These are phyloP conservation scores for Phellinidium pouzarii DNA, from an alignment of 1,284 basidiomycete species.

Conservation along the genomic window DNA sequence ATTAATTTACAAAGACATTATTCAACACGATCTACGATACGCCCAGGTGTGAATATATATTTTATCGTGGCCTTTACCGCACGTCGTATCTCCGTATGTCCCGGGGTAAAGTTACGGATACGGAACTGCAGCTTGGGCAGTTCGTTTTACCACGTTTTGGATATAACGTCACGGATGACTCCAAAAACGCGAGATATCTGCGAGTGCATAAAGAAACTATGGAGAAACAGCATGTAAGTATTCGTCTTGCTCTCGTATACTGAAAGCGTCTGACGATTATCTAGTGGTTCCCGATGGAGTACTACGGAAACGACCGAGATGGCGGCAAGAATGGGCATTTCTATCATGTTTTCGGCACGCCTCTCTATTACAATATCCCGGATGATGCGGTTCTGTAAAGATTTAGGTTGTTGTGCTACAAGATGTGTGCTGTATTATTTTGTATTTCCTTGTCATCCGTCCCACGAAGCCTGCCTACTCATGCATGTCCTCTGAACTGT, in stretches of 20 bases:
- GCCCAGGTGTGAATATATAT: conserved; percentile 81
- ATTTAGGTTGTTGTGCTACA: no score
- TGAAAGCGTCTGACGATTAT: conserved; percentile 1
- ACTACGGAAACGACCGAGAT: conserved; percentile 45
- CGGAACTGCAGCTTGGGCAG: conserved; percentile 75
- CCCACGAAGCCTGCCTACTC: background rate
- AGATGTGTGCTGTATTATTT: conserved; percentile 1
- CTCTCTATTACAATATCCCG: conserved; percentile 61
- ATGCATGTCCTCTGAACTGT: conserved; percentile 16
- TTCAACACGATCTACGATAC: conserved; percentile 15
- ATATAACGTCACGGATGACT: conserved; percentile 48
- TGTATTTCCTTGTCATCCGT: background rate
- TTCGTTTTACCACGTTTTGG: conserved; percentile 67
- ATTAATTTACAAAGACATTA: no score
- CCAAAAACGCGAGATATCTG: conserved; percentile 55
- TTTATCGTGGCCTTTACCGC: conserved; percentile 77
- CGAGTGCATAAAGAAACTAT: conserved; percentile 62
- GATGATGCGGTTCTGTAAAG: conserved; percentile 40
- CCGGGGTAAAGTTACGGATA: conserved; percentile 67
- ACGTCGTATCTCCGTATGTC: conserved; percentile 72
- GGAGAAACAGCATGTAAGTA: conserved; percentile 52
- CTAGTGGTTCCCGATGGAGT: conserved; percentile 73
- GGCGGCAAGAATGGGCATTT: conserved; percentile 64
- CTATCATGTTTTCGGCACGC: conserved; percentile 72
- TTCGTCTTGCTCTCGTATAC: conserved; percentile 5